Base-by-base conservation (phyloP, 1,284 basidiomycete species). In the Fomitopsis pinicola region DNA sequence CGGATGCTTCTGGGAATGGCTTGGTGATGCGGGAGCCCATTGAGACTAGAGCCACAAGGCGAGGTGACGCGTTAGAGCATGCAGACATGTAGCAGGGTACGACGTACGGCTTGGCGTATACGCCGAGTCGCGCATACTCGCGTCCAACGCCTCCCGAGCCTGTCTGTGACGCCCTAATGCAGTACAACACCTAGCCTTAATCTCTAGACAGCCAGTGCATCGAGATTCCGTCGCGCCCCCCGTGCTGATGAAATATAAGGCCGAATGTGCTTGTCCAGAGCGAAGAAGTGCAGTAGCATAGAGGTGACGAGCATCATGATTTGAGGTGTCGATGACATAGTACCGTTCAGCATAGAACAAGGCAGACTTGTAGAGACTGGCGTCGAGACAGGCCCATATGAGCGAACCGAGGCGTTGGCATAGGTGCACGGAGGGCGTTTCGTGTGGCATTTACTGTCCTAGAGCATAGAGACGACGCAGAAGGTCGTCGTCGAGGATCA, bases 321-420 rank as follows among this genome's bases (percentile, higher is more conserved):
- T 88, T 44, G 76, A 75, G 66, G 79, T 78, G 73, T 89, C 84
- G 69, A 88, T 75, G 46, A 84, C 82, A 72, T 81, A 91, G 73
- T 90, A 91, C 66, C 90, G 78, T 75, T 93, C 91, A 45, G 91
- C 90, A 75, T 91, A 91, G 77, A 93, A 93, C 45, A 89, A 81
- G 48, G 91, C 91, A 50, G 90, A 86, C 73, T 83, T 85, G 67
- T 83, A 78, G 50, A 93, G 83, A 69, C 88, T 87, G 59, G 85
- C 81, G 76, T 93, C 91, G 62, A 93, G 85, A 75, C 86, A 91
- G 67, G 84, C 82, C 88, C 88, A 91, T 66, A 92, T 80, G 63
- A 92, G 78, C 60, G 80, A 75, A 66, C 82, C 82, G 71, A 91
- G 88, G 65, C 87, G 87, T 73, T 84, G 84, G 62, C 80, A 78